phyloP scores from a whole-genome alignment of 2,329 filamentous ascomycete genomes.

The Fusarium sp. region DNA sequence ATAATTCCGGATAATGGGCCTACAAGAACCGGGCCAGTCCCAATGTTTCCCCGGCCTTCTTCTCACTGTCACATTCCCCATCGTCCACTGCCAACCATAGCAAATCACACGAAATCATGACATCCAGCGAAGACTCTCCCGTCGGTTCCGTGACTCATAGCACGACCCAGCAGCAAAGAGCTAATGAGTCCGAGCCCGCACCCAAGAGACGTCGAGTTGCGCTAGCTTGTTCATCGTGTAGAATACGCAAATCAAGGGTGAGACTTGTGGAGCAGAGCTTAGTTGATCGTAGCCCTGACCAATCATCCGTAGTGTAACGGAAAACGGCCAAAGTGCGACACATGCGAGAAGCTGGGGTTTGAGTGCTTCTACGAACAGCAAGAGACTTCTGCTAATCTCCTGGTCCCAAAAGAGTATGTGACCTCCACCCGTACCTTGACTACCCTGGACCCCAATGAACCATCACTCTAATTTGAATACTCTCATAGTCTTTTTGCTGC shows the following conservation, averaged over 20 bases:
- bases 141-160: background rate
- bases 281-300: background rate
- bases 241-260: conserved; percentile 22
- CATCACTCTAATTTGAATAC: background rate
- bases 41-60: conserved; percentile 15
- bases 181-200: background rate
- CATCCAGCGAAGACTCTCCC: conserved; percentile 4
- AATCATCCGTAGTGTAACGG: background rate
- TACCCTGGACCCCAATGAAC: background rate
- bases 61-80: background rate
- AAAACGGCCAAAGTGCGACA: conserved; percentile 11
- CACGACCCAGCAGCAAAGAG: background rate
- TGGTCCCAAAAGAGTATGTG: conserved; percentile 18
- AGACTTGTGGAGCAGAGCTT: accelerated
- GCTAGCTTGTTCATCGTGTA: conserved; percentile 11
- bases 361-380: conserved; percentile 19
- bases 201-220: conserved; percentile 17
- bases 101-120: background rate
- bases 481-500: background rate
- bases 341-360: conserved; percentile 14
- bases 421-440: too few species aligned
- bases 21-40: conserved; percentile 18
- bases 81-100: background rate
- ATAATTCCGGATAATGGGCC: background rate
- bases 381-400: conserved; percentile 6